Percentiles rank a stretch among this genome's conserved stretches.
Conservation (phyloP, 176 grass and related monocot species). For the Ensete glaucum region DNA sequence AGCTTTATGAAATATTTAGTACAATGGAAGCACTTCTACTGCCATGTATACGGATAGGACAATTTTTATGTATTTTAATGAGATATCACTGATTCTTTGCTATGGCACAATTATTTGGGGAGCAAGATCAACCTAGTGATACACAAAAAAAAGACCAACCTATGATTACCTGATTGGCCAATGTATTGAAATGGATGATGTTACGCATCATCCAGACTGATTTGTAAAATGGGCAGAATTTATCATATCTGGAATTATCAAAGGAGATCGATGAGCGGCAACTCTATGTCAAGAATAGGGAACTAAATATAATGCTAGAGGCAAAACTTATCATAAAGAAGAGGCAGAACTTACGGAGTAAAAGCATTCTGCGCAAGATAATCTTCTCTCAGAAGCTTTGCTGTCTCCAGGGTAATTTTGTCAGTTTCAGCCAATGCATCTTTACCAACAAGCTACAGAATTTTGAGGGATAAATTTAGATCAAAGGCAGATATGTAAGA, state of each 20-base stretch:
- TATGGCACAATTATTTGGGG: background rate
- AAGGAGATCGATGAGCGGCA: background rate
- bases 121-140: too few relatives aligned
- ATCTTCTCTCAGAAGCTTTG: conserved; percentile 83
- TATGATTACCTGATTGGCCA: conserved; percentile 65
- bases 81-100: too few relatives aligned
- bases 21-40: background rate
- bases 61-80: too few relatives aligned
- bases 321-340: background rate
- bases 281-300: conserved; percentile 1
- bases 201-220: conserved; percentile 98
- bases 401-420: conserved; percentile 75
- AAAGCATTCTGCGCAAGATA: conserved; percentile 87
- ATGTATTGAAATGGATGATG: conserved; percentile 76
- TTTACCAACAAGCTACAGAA: conserved; percentile 78
- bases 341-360: conserved; percentile 49
- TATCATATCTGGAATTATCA: conserved; percentile 59
- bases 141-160: too few relatives aligned
- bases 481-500: background rate
- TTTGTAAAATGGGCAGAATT: conserved; percentile 92
- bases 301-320: background rate
- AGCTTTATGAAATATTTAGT: background rate
- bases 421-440: conserved; percentile 81
- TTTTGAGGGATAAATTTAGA: too few relatives aligned
- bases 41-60: too few relatives aligned